Evolutionary conservation across 2,329 filamentous ascomycete species (phyloP).

Genomic region (Dendryphion nanum): DNA sequence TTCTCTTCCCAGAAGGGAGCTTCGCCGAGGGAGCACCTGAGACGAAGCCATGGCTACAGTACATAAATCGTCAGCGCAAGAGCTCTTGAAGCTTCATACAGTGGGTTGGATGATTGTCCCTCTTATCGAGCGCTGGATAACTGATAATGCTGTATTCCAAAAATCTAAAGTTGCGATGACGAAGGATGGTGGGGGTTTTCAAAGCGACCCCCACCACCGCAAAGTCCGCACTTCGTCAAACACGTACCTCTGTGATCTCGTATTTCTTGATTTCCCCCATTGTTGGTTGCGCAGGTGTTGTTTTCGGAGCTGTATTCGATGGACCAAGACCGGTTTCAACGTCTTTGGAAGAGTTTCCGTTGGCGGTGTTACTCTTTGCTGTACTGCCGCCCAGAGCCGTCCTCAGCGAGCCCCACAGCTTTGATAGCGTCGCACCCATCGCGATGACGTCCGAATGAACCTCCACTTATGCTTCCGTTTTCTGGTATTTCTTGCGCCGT

Average conservation of each 20-base stretch:
- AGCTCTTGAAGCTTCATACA: background rate
- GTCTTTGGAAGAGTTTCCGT: constrained; percentile 13
- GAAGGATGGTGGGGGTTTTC: background rate
- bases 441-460: constrained; percentile 28
- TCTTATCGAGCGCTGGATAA: too few relatives aligned
- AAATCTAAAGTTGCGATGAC: background rate
- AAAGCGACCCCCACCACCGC: constrained; percentile 17
- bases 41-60: constrained; percentile 53
- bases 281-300: constrained; percentile 7
- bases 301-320: constrained; percentile 12
- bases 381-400: constrained; percentile 14
- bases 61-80: constrained; percentile 3
- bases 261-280: constrained; percentile 35
- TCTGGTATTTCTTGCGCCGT: background rate
- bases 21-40: constrained; percentile 68
- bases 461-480: constrained; percentile 5
- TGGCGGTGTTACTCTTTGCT: constrained; percentile 12
- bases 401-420: constrained; percentile 31
- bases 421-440: constrained; percentile 30
- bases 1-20: constrained; percentile 70
- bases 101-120: too few relatives aligned
- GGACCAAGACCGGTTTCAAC: constrained; percentile 11
- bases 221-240: constrained; percentile 2
- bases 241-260: constrained; percentile 37
- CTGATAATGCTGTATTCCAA: too few relatives aligned